Conservation (phyloP, 2,329 filamentous ascomycete species). For the Talaromyces sp. region DNA sequence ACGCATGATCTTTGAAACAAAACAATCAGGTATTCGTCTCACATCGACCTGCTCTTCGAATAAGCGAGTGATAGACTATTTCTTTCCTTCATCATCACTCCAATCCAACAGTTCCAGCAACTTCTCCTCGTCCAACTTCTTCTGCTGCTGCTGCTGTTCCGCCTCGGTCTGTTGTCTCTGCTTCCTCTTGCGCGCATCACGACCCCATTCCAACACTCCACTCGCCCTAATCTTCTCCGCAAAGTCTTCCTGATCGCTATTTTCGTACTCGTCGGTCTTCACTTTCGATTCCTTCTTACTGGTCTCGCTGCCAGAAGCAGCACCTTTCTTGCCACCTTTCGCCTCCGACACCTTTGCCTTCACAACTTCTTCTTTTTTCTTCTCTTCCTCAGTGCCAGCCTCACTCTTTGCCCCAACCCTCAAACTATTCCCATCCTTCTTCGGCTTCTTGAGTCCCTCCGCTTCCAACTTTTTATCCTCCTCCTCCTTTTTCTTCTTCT, state of each 20-base stretch:
- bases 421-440: constrained; percentile 61
- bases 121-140: constrained; percentile 66
- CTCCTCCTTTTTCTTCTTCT: constrained; percentile 60
- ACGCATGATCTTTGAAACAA: background rate
- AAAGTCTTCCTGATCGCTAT: constrained; percentile 44
- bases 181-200: constrained; percentile 64
- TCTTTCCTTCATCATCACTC: constrained; percentile 34
- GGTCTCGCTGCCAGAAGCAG: background rate
- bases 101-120: constrained; percentile 63
- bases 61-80: background rate
- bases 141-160: constrained; percentile 57
- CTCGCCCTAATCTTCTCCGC: constrained; percentile 37
- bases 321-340: background rate
- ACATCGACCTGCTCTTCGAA: background rate
- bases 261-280: constrained; percentile 12
- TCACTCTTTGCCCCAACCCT: constrained; percentile 38
- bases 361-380: background rate
- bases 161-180: constrained; percentile 29
- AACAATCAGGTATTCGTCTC: background rate
- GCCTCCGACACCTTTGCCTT: background rate
- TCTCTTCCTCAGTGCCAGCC: background rate
- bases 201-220: constrained; percentile 57
- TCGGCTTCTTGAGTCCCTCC: constrained; percentile 39
- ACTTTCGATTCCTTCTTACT: background rate
- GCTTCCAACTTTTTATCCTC: constrained; percentile 39